Evolutionary conservation across 768 basidiomycete species (phyloP), one percentile per base, ranked within the genome.

Genomic region (Collybia mongolica): DNA sequence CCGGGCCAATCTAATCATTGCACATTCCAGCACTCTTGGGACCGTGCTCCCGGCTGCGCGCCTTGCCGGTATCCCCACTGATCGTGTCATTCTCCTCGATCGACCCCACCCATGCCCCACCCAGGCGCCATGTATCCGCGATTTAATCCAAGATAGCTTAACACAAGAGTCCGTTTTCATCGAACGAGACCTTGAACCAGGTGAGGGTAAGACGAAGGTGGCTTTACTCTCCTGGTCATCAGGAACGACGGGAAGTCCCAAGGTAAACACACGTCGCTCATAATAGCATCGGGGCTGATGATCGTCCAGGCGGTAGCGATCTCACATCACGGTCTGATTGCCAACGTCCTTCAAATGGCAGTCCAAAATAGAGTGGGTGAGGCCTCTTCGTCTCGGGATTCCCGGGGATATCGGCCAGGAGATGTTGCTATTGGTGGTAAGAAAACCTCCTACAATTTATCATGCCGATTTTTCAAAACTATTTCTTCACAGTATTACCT

Each of bases 201-300:
- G 80, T 0, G 84, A 86, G 65, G 84, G 72, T 35, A 83, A 71
- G 65, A 77, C 66, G 32, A 86, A 80, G 60, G 60, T 84, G 17
- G 85, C 84, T 6, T 70, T 86, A 46, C 64, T 87, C 38, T 77
- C 73, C 52, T 85, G 86, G 69, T 85, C 83, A 1, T 84, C 83
- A 18, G 85, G 85, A 19, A 87, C 85, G 1, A 87, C 86, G 2
- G 85, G 85, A 11, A 74, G 69, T 47, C 85, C 84, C 3, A 84
- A 86, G 75, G 81, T 79, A 46, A 51, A 23, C 54, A 40, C 9
- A 15, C 32, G 18, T 18, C 26, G 19, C 20, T 36, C 22, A 49
- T 28, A 36, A 22, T 26, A 9, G 19, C 3, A 38, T 18, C 20
- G 39, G 35, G 20, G 14, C 50, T 36, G 29, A 44, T 45, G 41